Conservation (phyloP, 768 basidiomycete species). For the Lactarius sp. region DNA sequence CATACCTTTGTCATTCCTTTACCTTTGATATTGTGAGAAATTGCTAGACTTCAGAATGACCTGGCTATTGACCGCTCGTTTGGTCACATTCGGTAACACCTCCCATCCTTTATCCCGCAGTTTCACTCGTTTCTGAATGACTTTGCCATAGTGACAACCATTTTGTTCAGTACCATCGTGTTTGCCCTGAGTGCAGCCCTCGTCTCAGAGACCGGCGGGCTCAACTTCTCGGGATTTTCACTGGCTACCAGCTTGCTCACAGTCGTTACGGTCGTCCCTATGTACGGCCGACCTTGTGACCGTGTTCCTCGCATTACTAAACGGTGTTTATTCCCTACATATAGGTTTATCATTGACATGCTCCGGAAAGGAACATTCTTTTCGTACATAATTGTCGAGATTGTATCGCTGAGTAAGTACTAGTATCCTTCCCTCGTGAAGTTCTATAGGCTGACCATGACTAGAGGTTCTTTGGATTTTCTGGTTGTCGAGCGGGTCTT, state of each 20-base stretch:
- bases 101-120: neutral
- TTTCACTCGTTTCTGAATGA: neutral
- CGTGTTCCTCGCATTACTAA: neutral
- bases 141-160: constrained; percentile 3
- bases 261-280: constrained; percentile 31
- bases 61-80: neutral
- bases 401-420: constrained; percentile 36
- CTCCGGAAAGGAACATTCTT: constrained; percentile 36
- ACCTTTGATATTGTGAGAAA: neutral
- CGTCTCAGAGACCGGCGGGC: constrained; percentile 25
- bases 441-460: neutral
- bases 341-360: constrained; percentile 36
- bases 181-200: constrained; percentile 32
- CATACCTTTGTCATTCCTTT: neutral
- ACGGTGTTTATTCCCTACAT: neutral
- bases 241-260: constrained; percentile 30
- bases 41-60: neutral
- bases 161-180: constrained; percentile 32
- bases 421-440: neutral
- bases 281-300: constrained; percentile 24
- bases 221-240: constrained; percentile 19
- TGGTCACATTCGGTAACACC: constrained; percentile 4
- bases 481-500: constrained; percentile 38
- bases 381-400: constrained; percentile 38
- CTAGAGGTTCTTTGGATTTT: constrained; percentile 36